Evolutionary conservation across 169 alveolate species (phyloP).

Genomic region (Neospora caninum): DNA sequence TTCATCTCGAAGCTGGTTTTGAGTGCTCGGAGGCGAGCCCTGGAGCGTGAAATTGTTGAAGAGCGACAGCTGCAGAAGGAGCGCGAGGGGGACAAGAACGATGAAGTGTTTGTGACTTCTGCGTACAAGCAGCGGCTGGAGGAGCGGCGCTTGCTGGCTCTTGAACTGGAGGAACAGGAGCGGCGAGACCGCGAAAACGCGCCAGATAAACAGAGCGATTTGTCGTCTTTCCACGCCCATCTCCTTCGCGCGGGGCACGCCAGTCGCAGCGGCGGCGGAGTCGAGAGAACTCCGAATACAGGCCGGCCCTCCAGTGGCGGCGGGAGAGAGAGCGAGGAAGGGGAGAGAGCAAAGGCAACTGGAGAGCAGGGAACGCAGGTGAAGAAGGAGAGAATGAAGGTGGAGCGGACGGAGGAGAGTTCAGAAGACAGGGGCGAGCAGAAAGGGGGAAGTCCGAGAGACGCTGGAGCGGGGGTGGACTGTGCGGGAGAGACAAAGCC

Average conservation of each 20-base stretch:
- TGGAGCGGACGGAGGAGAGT: not conserved
- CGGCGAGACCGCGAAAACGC: conserved; percentile 10
- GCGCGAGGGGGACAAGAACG: conserved; percentile 38
- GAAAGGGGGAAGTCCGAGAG: no score
- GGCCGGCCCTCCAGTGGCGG: not conserved
- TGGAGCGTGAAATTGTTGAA: conserved; percentile 50
- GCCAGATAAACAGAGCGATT: conserved; percentile 40
- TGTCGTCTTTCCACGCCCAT: conserved; percentile 49
- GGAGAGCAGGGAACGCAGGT: not conserved
- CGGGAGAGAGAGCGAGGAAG: not conserved
- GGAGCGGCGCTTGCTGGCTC: conserved; percentile 38
- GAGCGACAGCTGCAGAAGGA: conserved; percentile 57
- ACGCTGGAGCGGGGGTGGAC: no score
- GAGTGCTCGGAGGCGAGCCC: conserved; percentile 47
- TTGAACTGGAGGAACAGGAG: conserved; percentile 48
- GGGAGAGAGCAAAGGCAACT: not conserved
- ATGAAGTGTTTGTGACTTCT: conserved; percentile 47
- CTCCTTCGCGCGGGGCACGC: conserved; percentile 51
- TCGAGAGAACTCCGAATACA: not conserved
- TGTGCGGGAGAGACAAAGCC: not conserved
- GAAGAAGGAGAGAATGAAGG: not conserved
- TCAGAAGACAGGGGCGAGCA: no score
- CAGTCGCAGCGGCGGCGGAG: conserved; percentile 41
- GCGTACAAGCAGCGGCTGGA: conserved; percentile 40
- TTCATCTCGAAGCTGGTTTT: conserved; percentile 38